phyloP scores from a whole-genome alignment of 495 filamentous ascomycete species.

The Xylaria grammica region DNA sequence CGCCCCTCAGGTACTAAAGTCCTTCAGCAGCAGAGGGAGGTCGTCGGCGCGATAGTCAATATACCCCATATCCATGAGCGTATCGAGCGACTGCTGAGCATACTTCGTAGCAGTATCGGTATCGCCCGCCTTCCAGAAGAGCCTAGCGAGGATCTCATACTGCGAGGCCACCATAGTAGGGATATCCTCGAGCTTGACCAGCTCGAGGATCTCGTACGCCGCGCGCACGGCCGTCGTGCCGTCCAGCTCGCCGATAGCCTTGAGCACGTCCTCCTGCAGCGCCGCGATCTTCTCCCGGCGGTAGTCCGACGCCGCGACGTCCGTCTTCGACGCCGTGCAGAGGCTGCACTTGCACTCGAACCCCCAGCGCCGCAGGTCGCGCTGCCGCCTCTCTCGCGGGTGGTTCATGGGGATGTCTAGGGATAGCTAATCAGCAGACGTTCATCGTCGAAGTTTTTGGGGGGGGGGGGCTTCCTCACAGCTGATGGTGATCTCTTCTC shows the following conservation, averaged over 20 bases:
- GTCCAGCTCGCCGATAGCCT: conserved; percentile 40
- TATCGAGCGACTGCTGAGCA: conserved; percentile 44
- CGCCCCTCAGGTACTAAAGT: conserved; percentile 23
- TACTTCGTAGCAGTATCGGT: conserved; percentile 43
- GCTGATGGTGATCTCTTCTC: conserved; percentile 48
- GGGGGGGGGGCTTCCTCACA: conserved; percentile 32
- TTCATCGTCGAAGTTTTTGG: background rate
- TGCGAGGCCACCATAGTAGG: conserved; percentile 42
- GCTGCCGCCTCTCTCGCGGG: conserved; percentile 32
- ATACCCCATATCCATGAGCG: conserved; percentile 37
- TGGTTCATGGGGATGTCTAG: conserved; percentile 41
- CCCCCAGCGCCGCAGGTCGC: conserved; percentile 39
- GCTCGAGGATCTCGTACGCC: conserved; percentile 37
- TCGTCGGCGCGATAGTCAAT: conserved; percentile 23
- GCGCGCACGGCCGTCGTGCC: conserved; percentile 42
- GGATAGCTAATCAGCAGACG: background rate
- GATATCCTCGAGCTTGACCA: conserved; percentile 41
- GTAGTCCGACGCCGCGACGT: conserved; percentile 41
- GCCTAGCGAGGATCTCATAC: conserved; percentile 46
- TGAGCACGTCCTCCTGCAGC: conserved; percentile 37
- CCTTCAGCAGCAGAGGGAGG: conserved; percentile 23
- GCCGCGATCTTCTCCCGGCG: conserved; percentile 38
- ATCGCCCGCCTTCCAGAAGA: conserved; percentile 44
- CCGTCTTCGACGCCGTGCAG: conserved; percentile 35
- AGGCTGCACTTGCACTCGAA: conserved; percentile 48